Percentiles rank a stretch among this genome's conserved stretches.
Evolutionary conservation across 331 rosid genomes (phyloP).

Genomic region (Dryas integrifolia): DNA sequence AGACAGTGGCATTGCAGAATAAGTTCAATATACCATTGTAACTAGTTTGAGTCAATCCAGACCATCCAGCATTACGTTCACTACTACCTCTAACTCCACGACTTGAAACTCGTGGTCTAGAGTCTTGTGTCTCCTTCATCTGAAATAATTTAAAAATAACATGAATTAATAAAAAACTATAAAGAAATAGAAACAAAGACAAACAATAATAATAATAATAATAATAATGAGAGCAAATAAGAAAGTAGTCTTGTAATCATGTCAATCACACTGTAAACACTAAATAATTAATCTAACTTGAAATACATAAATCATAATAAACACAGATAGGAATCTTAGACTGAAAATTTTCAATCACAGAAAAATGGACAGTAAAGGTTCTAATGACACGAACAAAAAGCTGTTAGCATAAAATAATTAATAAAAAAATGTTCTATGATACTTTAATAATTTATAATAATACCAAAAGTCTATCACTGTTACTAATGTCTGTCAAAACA

Average conservation of each 20-base stretch:
- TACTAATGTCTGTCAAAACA: background rate
- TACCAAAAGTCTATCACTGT: background rate
- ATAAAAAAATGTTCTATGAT: background rate
- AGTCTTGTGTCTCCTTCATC: slow-evolving; percentile 55
- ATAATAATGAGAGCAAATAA: too few relatives aligned
- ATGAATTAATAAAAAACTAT: background rate
- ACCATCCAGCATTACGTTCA: slow-evolving; percentile 28
- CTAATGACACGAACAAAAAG: background rate
- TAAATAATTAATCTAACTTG: background rate
- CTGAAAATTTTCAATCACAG: background rate
- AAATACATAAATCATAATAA: background rate
- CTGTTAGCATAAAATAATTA: background rate
- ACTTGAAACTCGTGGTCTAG: slow-evolving; percentile 21
- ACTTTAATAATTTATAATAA: background rate
- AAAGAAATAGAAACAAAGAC: background rate
- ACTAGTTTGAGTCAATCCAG: slow-evolving; percentile 37
- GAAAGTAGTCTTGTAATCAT: background rate
- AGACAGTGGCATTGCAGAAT: background rate
- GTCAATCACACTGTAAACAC: background rate
- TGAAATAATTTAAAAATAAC: slow-evolving; percentile 15
- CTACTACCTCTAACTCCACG: slow-evolving; percentile 36
- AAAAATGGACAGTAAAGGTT: background rate
- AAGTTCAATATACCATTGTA: slow-evolving; percentile 45
- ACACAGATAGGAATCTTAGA: background rate
- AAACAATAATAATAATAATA: background rate